Percentiles rank a stretch among this genome's conserved stretches.
These are phyloP conservation scores for Fragosphaeria purpurea DNA, from an alignment of 2,329 filamentous ascomycete genomes.

Conservation along the genomic window DNA sequence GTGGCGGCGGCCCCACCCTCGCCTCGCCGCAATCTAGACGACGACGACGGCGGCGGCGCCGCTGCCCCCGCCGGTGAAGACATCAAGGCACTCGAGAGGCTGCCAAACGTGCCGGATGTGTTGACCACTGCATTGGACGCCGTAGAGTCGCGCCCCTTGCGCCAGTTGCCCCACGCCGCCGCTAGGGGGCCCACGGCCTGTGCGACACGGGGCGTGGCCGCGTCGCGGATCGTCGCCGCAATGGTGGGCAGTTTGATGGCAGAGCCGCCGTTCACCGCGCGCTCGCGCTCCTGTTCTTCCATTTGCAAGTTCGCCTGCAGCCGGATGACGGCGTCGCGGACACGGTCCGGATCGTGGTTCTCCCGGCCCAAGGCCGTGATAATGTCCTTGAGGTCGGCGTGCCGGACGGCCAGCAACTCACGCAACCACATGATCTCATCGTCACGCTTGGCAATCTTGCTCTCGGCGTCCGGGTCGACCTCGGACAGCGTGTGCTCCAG, in stretches of 20 bases:
- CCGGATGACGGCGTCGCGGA: conserved; percentile 85
- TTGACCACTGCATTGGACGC: background rate
- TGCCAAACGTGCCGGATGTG: conserved; percentile 24
- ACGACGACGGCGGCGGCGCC: conserved; percentile 14
- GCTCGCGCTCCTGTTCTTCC: conserved; percentile 92
- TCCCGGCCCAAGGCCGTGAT: conserved; percentile 69
- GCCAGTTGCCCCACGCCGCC: conserved; percentile 97
- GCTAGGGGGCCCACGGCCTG: conserved; percentile 67
- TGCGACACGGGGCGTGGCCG: conserved; percentile 71
- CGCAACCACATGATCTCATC: conserved; percentile 93
- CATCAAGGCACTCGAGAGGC: conserved; percentile 36
- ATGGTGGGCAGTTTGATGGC: conserved; percentile 53
- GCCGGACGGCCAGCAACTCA: conserved; percentile 80
- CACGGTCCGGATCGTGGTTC: conserved; percentile 63
- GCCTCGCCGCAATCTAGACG: conserved; percentile 15
- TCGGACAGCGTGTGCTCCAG: conserved; percentile 63
- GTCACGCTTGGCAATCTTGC: conserved; percentile 81
- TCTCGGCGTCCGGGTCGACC: conserved; percentile 65
- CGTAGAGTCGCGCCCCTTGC: conserved; percentile 51
- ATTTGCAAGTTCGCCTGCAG: conserved; percentile 93
- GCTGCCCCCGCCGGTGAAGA: conserved; percentile 23
- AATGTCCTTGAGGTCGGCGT: conserved; percentile 87
- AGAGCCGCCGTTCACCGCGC: conserved; percentile 62
- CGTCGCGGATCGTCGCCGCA: conserved; percentile 64
- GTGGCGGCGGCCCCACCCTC: conserved; percentile 16